phyloP scores from a whole-genome alignment of 495 filamentous ascomycete genomes.

The Staphylotrichum longicolle region DNA sequence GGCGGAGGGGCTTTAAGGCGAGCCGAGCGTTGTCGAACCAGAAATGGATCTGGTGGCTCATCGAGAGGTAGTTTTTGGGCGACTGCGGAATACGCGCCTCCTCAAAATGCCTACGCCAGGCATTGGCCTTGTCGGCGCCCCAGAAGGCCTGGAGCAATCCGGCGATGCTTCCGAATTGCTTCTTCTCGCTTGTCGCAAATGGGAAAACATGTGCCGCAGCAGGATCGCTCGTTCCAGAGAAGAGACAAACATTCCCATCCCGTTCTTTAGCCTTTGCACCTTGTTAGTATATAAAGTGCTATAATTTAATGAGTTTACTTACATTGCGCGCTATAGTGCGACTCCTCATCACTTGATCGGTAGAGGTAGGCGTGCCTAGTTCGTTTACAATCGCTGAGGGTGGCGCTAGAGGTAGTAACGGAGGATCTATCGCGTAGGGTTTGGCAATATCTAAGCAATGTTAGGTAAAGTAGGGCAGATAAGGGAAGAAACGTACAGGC shows the following conservation, averaged over 20 bases:
- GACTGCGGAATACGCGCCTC: conserved; percentile 5
- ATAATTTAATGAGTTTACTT: not conserved
- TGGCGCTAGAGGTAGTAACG: not conserved
- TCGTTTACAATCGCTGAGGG: conserved; percentile 13
- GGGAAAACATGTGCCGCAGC: conserved; percentile 20
- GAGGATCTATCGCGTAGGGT: not conserved
- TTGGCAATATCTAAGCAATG: conserved; percentile 14
- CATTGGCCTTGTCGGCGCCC: conserved; percentile 14
- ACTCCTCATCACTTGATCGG: conserved; percentile 10
- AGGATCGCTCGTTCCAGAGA: conserved; percentile 17
- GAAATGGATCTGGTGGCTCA: conserved; percentile 20
- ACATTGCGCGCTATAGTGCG: not conserved
- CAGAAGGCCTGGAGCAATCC: conserved; percentile 12
- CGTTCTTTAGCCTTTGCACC: conserved; percentile 11
- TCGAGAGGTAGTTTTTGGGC: conserved; percentile 15
- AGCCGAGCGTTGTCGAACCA: conserved; percentile 19
- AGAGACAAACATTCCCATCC: conserved; percentile 19
- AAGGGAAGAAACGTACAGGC: not conserved
- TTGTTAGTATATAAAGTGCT: conserved; percentile 6
- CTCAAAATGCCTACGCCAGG: conserved; percentile 4
- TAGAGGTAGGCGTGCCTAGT: conserved; percentile 10
- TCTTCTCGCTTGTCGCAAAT: conserved; percentile 17
- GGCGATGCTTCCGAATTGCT: conserved; percentile 8
- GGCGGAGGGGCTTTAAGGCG: conserved; percentile 18
- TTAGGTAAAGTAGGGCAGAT: not conserved